Evolutionary conservation across 345 rosid genomes (phyloP).

Genomic region (Dipteronia sinensis): DNA sequence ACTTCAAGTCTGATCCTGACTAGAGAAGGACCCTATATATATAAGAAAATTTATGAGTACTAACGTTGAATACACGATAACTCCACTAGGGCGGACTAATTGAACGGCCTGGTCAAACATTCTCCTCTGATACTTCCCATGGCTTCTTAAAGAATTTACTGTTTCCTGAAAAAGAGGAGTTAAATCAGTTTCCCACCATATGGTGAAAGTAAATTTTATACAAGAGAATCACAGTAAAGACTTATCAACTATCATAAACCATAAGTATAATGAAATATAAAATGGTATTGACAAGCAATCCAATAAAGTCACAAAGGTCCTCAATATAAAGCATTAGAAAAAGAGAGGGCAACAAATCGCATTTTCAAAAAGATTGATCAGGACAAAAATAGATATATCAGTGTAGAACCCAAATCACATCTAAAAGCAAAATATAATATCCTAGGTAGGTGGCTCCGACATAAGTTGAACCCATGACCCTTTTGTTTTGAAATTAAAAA

Average conservation of each 20-base stretch:
- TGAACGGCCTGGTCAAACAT: conserved; percentile 99
- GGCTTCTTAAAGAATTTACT: conserved; percentile 72
- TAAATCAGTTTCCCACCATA: conserved; percentile 7
- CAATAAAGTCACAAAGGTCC: neutral
- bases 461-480: neutral
- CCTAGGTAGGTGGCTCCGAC: neutral
- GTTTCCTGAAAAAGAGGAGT: conserved; percentile 60
- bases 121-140: conserved; percentile 81
- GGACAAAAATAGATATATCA: neutral
- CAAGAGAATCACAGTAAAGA: neutral
- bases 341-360: neutral
- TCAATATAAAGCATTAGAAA: neutral
- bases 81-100: conserved; percentile 92
- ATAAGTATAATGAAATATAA: neutral
- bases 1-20: too few species aligned
- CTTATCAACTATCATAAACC: neutral
- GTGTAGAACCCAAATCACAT: neutral
- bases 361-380: conserved; percentile 1
- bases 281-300: neutral
- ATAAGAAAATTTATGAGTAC: conserved; percentile 26
- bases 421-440: neutral
- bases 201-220: neutral
- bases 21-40: too few species aligned
- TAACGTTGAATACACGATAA: conserved; percentile 94
- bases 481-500: neutral